Base-by-base conservation (phyloP, 345 rosid genomes). In the Citrus reticulata region DNA sequence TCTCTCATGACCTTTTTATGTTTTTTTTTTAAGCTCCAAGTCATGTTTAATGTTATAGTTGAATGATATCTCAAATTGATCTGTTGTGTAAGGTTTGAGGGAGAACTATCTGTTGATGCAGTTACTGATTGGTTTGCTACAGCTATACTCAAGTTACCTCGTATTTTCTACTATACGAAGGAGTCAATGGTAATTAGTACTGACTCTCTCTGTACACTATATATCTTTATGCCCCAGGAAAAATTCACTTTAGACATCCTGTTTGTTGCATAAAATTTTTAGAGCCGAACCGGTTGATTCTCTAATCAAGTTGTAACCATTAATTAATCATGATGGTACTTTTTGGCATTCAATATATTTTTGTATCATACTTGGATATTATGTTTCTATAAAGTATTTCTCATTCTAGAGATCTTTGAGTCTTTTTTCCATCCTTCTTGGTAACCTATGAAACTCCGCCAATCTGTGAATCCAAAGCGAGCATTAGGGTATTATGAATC, bases 41-140 rank as follows among this genome's bases (percentile, higher is more conserved):
- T 70, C 63, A 40, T 75, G 32, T 42, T 63, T 29, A 68, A 59
- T 37, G 24, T 25, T 78, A 27, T n/a, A 68, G 22, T 68, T 22
- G 60, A 68, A 49, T 24, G 16, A 25, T 22, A 9, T 42, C 71
- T 76, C 35, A 72, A 79, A 20, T 71, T 51, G 51, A 66, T 71
- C n/a, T 13, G 81, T 42, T 76, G 37, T 80, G 76, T 70, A 81
- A 95, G 98, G 91, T 91, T 87, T 89, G 91, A 85, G 76, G 97
- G 93, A 73, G 92, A 89, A 77, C 86, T 89, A 37, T 92, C 95
- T 59, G 80, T 86, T 59, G 97, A 95, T 85, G 90, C 93, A 67
- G 84, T 95, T 69, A 86, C 90, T 7, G 93, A 93, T 85, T 93
- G 99, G 99, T 88, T 93, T 84, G 93, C 98, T 2, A 90, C 92